These are phyloP conservation scores for Aspergillus sp. DNA, from an alignment of 2,329 filamentous ascomycete genomes.

Conservation along the genomic window DNA sequence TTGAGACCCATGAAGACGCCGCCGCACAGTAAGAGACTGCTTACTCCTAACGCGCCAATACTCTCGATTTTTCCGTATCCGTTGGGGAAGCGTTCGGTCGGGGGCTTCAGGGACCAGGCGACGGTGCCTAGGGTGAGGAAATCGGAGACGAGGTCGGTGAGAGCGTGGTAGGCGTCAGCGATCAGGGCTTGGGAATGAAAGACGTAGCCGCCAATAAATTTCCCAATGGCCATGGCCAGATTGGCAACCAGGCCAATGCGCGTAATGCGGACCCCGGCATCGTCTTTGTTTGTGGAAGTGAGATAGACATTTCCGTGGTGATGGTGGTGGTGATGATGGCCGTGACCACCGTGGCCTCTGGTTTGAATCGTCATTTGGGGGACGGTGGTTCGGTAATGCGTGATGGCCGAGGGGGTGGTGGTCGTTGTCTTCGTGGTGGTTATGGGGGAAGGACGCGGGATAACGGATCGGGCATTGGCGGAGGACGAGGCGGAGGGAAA, in stretches of 20 bases:
- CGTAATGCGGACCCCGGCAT: constrained; percentile 92
- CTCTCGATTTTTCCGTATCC: constrained; percentile 99
- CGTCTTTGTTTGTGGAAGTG: constrained; percentile 77
- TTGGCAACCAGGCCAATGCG: constrained; percentile 86
- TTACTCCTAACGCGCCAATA: constrained; percentile 87
- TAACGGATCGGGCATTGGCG: constrained; percentile 12
- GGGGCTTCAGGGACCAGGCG: constrained; percentile 84
- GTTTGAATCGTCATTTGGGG: constrained; percentile 43
- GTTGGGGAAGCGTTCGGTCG: constrained; percentile 77
- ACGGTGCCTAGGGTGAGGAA: constrained; percentile 92
- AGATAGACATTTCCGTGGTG: constrained; percentile 84
- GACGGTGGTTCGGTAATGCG: not conserved
- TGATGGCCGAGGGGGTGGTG: constrained; percentile 22
- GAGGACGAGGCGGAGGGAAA: constrained; percentile 8
- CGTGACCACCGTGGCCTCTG: constrained; percentile 45
- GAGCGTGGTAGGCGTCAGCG: constrained; percentile 91
- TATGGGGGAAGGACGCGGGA: constrained; percentile 15
- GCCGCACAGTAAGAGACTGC: constrained; percentile 81
- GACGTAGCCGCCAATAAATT: constrained; percentile 85
- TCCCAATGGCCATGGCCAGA: constrained; percentile 87
- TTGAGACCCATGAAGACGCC: constrained; percentile 90
- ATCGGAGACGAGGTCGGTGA: constrained; percentile 93
- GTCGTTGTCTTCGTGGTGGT: constrained; percentile 18
- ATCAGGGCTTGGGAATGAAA: constrained; percentile 94
- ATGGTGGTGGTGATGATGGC: constrained; percentile 65